Evolutionary conservation across 345 rosid genomes (phyloP).

Genomic region (Sisymbrium altissimum): DNA sequence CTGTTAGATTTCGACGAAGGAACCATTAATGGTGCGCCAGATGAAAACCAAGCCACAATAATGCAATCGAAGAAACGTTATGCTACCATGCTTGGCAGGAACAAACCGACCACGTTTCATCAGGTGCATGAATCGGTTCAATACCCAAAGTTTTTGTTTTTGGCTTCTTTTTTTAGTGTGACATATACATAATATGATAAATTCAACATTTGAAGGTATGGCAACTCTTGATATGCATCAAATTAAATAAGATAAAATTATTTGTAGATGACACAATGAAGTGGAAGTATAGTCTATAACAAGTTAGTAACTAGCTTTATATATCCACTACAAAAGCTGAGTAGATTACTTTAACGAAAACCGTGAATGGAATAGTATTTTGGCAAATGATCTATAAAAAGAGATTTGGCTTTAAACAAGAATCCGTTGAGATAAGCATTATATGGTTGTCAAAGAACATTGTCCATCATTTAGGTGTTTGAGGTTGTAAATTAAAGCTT

Average conservation of each 20-base stretch:
- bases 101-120: background rate
- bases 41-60: background rate
- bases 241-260: background rate
- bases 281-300: background rate
- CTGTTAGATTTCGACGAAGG: background rate
- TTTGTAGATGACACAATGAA: background rate
- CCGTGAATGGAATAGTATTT: background rate
- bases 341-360: background rate
- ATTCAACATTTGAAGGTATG: background rate
- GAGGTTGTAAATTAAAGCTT: background rate
- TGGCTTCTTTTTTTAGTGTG: background rate
- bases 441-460: background rate
- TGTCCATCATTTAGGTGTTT: background rate
- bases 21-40: background rate
- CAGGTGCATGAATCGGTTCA: background rate
- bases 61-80: background rate
- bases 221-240: background rate
- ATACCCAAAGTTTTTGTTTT: background rate
- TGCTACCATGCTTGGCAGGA: background rate
- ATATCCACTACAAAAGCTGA: background rate
- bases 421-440: background rate
- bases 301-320: background rate
- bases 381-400: background rate
- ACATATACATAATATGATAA: background rate
- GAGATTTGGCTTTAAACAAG: background rate